Evolutionary conservation across 352 stramenopile genomes (phyloP).

Genomic region (Globisporangium yorkense): DNA sequence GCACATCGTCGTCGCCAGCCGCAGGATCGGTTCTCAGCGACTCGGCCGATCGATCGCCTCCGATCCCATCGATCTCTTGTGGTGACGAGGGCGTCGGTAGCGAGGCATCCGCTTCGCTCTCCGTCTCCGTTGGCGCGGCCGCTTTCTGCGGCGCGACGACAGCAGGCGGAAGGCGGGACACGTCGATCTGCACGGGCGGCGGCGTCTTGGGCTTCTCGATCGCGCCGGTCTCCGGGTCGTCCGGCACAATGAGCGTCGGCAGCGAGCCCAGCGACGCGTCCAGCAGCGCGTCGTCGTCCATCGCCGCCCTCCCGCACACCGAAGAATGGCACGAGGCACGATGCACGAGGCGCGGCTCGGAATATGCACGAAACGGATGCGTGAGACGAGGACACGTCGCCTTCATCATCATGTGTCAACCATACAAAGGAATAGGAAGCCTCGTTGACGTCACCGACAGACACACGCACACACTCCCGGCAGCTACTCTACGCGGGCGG

Average conservation of each 20-base stretch:
- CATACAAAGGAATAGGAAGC: too few species aligned
- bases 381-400: too few species aligned
- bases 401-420: too few species aligned
- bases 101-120: not conserved
- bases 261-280: slow-evolving; percentile 30
- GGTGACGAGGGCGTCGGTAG: not conserved
- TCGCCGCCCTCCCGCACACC: not conserved
- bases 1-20: not conserved
- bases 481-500: too few species aligned
- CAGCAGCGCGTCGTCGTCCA: slow-evolving; percentile 7
- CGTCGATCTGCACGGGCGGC: slow-evolving; percentile 24
- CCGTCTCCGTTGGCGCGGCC: not conserved
- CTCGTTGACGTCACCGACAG: too few species aligned
- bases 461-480: too few species aligned
- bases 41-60: too few species aligned
- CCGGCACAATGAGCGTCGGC: slow-evolving; percentile 63
- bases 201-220: slow-evolving; percentile 66
- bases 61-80: too few species aligned
- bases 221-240: slow-evolving; percentile 52
- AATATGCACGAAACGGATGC: not conserved
- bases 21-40: too few species aligned
- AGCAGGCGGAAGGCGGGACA: slow-evolving; percentile 4
- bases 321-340: not conserved
- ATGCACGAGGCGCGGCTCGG: not conserved
- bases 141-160: slow-evolving; percentile 6